phyloP scores from a whole-genome alignment of 2,329 filamentous ascomycete species.

The Ophiosphaerella korrae region DNA sequence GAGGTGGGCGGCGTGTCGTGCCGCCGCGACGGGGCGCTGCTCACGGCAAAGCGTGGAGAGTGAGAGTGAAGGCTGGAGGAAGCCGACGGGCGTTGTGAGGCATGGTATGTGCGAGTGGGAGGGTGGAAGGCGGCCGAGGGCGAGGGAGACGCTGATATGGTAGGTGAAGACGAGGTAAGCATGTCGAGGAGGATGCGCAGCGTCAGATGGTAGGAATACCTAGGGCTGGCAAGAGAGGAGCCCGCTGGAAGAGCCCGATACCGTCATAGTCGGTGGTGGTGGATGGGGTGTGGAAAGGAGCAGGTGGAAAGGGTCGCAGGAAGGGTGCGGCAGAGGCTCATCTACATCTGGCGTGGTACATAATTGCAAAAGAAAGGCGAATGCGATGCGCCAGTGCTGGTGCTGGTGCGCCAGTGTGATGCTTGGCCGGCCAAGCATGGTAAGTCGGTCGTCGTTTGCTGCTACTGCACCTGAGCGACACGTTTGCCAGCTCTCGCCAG shows the following conservation, averaged over 20 bases:
- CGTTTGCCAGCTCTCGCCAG: not conserved
- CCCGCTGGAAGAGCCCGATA: constrained; percentile 14
- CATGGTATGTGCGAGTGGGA: constrained; percentile 40
- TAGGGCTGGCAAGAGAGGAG: constrained; percentile 13
- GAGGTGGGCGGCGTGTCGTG: constrained; percentile 33
- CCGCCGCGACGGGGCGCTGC: constrained; percentile 31
- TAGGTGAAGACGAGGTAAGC: constrained; percentile 45
- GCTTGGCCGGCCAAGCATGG: too few relatives aligned
- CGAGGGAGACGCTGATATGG: constrained; percentile 45
- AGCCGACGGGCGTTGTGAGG: constrained; percentile 38
- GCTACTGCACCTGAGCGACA: not conserved
- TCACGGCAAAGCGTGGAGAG: constrained; percentile 45
- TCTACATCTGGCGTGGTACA: constrained; percentile 1
- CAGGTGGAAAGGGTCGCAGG: constrained; percentile 1
- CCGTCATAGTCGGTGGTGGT: constrained; percentile 21
- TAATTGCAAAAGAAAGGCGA: constrained; percentile 12
- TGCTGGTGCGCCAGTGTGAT: constrained; percentile 6
- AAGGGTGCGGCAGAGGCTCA: constrained; percentile 20
- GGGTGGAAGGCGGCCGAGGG: constrained; percentile 43
- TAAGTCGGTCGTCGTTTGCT: not conserved
- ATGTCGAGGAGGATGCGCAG: constrained; percentile 24
- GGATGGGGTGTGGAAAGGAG: constrained; percentile 14
- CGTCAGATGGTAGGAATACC: not conserved
- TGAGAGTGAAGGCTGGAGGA: constrained; percentile 32
- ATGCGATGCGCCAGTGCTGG: constrained; percentile 15